Percentiles rank a stretch among this genome's conserved stretches.
Conservation (phyloP, 805 yeast genomes). For the Blastobotrys peoriensis region DNA sequence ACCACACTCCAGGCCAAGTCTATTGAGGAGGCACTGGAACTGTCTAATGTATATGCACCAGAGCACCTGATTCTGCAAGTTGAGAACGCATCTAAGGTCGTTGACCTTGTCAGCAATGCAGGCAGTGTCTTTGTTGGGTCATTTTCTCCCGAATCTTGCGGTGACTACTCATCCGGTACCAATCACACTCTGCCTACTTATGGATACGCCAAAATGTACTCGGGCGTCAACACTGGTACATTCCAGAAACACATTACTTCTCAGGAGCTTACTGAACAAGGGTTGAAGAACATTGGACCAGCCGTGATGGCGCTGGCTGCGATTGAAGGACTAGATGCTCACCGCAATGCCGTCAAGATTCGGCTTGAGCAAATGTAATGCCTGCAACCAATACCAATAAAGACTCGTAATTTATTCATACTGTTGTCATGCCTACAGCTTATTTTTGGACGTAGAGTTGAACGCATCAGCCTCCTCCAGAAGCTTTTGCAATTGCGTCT, state of each 20-base stretch:
- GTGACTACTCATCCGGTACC: slow-evolving; percentile 97
- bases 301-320: slow-evolving; percentile 95
- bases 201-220: slow-evolving; percentile 95
- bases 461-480: slow-evolving; percentile 19
- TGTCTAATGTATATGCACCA: slow-evolving; percentile 92
- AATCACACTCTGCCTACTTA: slow-evolving; percentile 98
- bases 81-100: slow-evolving; percentile 66
- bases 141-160: slow-evolving; percentile 95
- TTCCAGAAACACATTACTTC: slow-evolving; percentile 94
- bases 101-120: slow-evolving; percentile 77
- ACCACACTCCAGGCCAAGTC: slow-evolving; percentile 64
- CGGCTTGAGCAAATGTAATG: slow-evolving; percentile 55
- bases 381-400: too few relatives aligned
- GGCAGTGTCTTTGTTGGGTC: slow-evolving; percentile 97
- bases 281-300: slow-evolving; percentile 82
- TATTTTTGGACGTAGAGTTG: background rate
- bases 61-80: slow-evolving; percentile 94
- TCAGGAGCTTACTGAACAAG: slow-evolving; percentile 82
- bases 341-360: slow-evolving; percentile 92
- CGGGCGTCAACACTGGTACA: slow-evolving; percentile 94
- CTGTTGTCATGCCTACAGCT: too few relatives aligned
- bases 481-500: slow-evolving; percentile 48
- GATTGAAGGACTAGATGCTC: slow-evolving; percentile 96
- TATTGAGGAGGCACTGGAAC: slow-evolving; percentile 74
- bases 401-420: too few relatives aligned